Evolutionary conservation across 805 yeast species (phyloP).

Genomic region (Wickerhamomyces chaumierensis): DNA sequence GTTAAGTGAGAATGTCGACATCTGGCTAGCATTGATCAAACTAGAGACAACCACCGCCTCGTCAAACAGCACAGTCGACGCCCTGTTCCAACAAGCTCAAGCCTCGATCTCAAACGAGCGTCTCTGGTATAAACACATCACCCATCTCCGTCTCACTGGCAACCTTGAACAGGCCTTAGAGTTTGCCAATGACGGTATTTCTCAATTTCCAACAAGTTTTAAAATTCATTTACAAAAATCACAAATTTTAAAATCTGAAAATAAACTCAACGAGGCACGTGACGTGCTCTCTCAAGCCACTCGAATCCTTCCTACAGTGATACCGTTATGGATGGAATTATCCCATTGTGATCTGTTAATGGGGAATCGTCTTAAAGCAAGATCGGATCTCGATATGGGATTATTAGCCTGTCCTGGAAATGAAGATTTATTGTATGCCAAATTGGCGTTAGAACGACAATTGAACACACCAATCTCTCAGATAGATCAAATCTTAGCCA

Average conservation of each 20-base stretch:
- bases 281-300: constrained; percentile 39
- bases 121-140: constrained; percentile 52
- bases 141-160: constrained; percentile 32
- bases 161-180: constrained; percentile 26
- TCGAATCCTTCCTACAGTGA: constrained; percentile 30
- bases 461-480: constrained; percentile 31
- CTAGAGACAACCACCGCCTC: constrained; percentile 36
- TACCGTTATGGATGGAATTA: constrained; percentile 43
- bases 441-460: constrained; percentile 42
- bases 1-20: constrained; percentile 35
- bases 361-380: constrained; percentile 41
- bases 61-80: too few species aligned
- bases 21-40: constrained; percentile 68
- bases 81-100: constrained; percentile 24
- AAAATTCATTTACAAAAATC: constrained; percentile 55
- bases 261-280: constrained; percentile 29
- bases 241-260: constrained; percentile 35
- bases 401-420: constrained; percentile 34
- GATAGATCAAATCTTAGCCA: constrained; percentile 45
- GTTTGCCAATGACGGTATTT: constrained; percentile 35
- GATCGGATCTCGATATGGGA: constrained; percentile 65
- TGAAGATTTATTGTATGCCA: constrained; percentile 47
- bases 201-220: constrained; percentile 33
- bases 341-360: constrained; percentile 32
- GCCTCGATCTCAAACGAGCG: constrained; percentile 31